These are phyloP conservation scores for Cercospora sp. DNA, from an alignment of 2,329 filamentous ascomycete genomes.

Conservation along the genomic window DNA sequence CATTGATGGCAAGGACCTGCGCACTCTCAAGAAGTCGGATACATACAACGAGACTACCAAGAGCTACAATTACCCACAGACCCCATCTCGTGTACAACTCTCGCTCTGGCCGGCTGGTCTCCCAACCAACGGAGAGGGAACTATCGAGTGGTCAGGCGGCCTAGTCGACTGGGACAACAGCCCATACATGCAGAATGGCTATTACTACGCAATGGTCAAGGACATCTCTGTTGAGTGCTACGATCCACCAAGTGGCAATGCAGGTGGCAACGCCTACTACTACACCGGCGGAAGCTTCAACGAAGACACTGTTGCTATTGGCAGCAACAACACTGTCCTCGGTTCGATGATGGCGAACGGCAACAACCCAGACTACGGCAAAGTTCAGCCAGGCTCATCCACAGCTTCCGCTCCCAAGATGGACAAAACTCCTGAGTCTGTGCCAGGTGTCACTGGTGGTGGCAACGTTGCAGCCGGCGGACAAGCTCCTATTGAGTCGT, in stretches of 20 bases:
- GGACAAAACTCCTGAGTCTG: conserved; percentile 44
- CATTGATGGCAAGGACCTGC: conserved; percentile 76
- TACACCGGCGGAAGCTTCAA: conserved; percentile 66
- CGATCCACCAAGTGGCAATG: conserved; percentile 67
- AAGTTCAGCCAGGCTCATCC: conserved; percentile 37
- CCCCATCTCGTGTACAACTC: conserved; percentile 83
- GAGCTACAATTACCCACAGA: conserved; percentile 86
- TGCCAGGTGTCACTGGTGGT: conserved; percentile 57
- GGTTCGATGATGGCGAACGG: conserved; percentile 81
- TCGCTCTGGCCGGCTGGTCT: conserved; percentile 95
- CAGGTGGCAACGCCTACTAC: conserved; percentile 67
- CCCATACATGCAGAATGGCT: conserved; percentile 78
- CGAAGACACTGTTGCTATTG: conserved; percentile 75
- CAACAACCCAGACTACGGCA: conserved; percentile 60
- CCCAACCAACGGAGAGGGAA: conserved; percentile 74
- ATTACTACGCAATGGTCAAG: conserved; percentile 81
- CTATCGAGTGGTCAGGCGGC: conserved; percentile 88
- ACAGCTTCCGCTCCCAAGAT: conserved; percentile 32
- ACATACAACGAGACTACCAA: conserved; percentile 85
- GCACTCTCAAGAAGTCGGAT: conserved; percentile 70
- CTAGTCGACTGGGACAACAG: conserved; percentile 81
- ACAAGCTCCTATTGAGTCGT: conserved; percentile 15
- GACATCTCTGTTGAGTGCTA: conserved; percentile 86
- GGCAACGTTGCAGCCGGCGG: conserved; percentile 26
- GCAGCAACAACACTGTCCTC: conserved; percentile 72